Evolutionary conservation across 2,329 filamentous ascomycete genomes (phyloP), one percentile per base, ranked within the genome.

Genomic region (Trematosphaeria pertusa): DNA sequence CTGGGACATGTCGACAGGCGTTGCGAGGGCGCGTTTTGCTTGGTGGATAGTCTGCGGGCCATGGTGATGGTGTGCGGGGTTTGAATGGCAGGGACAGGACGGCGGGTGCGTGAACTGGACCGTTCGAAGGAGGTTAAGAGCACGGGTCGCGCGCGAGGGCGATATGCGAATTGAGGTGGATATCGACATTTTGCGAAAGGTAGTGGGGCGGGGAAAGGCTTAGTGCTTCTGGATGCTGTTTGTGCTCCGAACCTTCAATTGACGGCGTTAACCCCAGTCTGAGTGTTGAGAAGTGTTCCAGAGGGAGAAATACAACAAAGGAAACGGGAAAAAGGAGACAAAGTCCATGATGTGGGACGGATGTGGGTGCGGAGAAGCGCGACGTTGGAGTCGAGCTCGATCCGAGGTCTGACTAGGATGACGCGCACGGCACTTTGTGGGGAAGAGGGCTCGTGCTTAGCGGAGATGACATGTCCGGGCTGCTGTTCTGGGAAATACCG

Each of bases 81-180:
- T 97, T 33, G 89, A 88, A 70, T 99, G 94, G 73, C 94, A 97
- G 1, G 94, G 94, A 72, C 94, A 97, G 5, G 93, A 93, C 5
- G 91, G 91, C 47, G 90, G 91, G 69, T 94, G 93, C 1, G 87
- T 88, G 71, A 87, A 95, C 72, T 96, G 93, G 44, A 99, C 85
- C n/a, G 93, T 92, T 43, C 89, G 87, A 38, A 97, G 85, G 38
- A 93, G 81, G 58, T 81, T 89, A 48, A 85, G 75, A 12, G 89
- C 89, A 57, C 86, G 79, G 36, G 81, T 78, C 33, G 78, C 78
- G 44, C 75, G 71, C 3, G 77, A 73, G 20, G 77, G 77, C 37
- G 60, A 52, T 48, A 69, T 67, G 8, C 67, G 65, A 8, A 70
- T 58, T 4, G 64, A 59, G 38, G 57, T 41, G 5, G 59, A 52